A percentile compares a stretch with the other conserved stretches of the same genome.
Evolutionary conservation across 148 eudicot species (phyloP).

Genomic region (Chenopodium quinoa): DNA sequence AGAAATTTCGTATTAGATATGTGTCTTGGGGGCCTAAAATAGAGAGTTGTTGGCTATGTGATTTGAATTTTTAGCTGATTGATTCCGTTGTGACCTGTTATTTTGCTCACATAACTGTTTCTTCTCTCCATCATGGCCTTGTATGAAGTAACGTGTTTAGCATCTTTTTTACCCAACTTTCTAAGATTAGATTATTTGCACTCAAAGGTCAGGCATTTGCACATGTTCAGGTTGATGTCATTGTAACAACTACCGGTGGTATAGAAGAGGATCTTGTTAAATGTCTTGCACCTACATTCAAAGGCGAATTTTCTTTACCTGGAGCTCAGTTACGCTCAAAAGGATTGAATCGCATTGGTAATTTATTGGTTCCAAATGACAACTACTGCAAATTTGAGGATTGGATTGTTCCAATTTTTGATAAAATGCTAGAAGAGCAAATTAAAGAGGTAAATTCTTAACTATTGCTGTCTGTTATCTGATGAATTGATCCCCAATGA

Average conservation of each 20-base stretch:
- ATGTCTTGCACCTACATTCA: slow-evolving; percentile 82
- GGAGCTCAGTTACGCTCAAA: slow-evolving; percentile 69
- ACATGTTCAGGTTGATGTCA: slow-evolving; percentile 63
- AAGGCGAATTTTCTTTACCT: slow-evolving; percentile 75
- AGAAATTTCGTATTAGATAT: no score
- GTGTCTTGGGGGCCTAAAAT: no score
- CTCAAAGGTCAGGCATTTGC: not conserved
- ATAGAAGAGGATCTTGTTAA: slow-evolving; percentile 89
- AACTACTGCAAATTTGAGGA: slow-evolving; percentile 98
- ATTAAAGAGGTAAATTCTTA: slow-evolving; percentile 44
- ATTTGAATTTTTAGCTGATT: no score
- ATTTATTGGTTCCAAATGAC: slow-evolving; percentile 83
- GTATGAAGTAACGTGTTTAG: not conserved
- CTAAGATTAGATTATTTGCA: not conserved
- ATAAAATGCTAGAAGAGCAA: slow-evolving; percentile 85
- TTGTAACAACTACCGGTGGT: slow-evolving; percentile 89
- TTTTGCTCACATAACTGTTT: not conserved
- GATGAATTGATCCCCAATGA: no score
- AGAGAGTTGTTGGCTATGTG: no score
- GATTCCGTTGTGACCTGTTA: no score
- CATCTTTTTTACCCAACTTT: not conserved
- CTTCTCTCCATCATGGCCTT: not conserved
- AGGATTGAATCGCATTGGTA: slow-evolving; percentile 88
- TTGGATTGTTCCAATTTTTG: slow-evolving; percentile 85
- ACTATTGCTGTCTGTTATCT: no score